phyloP scores from a whole-genome alignment of 139 green algal genomes.

The Volvox reticuliferus region DNA sequence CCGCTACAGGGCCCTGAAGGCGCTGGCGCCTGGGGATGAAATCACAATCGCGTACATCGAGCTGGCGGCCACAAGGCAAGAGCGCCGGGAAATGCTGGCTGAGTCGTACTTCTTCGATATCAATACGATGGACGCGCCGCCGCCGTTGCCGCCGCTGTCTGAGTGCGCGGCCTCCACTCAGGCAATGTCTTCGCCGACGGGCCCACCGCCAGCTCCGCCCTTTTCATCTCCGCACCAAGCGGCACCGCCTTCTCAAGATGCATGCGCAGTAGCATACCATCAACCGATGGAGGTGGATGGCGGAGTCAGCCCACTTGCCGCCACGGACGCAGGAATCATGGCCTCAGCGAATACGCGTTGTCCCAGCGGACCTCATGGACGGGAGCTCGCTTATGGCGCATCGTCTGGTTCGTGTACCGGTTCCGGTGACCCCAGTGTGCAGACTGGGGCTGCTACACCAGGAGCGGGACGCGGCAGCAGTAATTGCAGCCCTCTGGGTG shows the following conservation, averaged over 20 bases:
- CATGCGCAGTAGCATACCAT: no score
- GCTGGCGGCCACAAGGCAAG: slow-evolving; percentile 72
- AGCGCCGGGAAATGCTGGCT: slow-evolving; percentile 69
- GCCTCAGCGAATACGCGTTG: neutral
- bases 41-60: slow-evolving; percentile 86
- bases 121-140: neutral
- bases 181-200: no score
- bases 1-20: slow-evolving; percentile 61
- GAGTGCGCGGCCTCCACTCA: neutral
- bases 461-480: no score
- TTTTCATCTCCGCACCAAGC: no score
- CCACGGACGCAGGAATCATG: neutral
- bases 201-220: neutral
- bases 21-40: slow-evolving; percentile 70
- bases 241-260: no score
- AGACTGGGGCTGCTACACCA: no score
- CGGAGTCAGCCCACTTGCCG: no score
- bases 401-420: no score
- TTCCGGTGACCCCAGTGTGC: no score
- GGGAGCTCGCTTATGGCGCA: no score
- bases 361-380: no score
- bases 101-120: slow-evolving; percentile 83
- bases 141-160: neutral
- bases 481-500: neutral
- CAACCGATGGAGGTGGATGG: neutral